Evolutionary conservation across 1,139 yeast species (phyloP), one percentile per base, ranked within the genome.

Genomic region (Debaryomycetaceae sp.): DNA sequence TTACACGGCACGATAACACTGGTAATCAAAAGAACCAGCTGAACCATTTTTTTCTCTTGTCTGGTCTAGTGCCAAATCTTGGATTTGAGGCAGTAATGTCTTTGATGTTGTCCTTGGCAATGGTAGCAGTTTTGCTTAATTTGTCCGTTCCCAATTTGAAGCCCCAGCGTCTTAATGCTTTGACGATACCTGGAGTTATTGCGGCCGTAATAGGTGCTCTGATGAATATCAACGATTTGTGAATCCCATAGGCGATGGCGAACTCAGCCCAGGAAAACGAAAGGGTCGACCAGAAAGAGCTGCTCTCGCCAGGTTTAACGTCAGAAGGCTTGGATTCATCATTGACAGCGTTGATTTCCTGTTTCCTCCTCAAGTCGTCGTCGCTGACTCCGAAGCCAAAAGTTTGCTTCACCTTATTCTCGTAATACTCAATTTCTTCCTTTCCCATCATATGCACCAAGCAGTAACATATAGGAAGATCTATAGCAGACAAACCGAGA

Each of bases 201-300:
- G 97, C 96, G 0, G 97, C 97, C 1, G 97, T 85, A 37, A 90
- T 65, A 9, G 99, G 99, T 6, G 93, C 69, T 52, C 99, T 78
- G 38, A 89, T 76, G 53, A 93, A 80, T 9, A 85, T 78, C 50
- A 91, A 74, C 5, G 95, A 81, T 68, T 95, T 93, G 71, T 93
- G 99, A 43, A 93, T 72, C 5, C 97, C 97, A 62, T 93, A 93
- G 0, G 99, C 99, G 51, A 95, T 77, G 17, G 89, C 84, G 55
- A 89, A 81, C 63, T 93, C 97, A 1, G 78, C 70, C 76, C 75
- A 73, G 11, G 78, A 72, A 49, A 74, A 74, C 55, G 70, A 76
- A 11, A 27, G 31, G 31, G 31, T 27, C 6, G 42, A 35, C 7
- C 68, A 53, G 59, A 80, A 65, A 30, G 86, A 37, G 33, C 45